Evolutionary conservation across 225 moss, liverwort and hornwort species (phyloP), one percentile per base, ranked within the genome.

Genomic region (Bryoerythrophyllum caledonicum): DNA sequence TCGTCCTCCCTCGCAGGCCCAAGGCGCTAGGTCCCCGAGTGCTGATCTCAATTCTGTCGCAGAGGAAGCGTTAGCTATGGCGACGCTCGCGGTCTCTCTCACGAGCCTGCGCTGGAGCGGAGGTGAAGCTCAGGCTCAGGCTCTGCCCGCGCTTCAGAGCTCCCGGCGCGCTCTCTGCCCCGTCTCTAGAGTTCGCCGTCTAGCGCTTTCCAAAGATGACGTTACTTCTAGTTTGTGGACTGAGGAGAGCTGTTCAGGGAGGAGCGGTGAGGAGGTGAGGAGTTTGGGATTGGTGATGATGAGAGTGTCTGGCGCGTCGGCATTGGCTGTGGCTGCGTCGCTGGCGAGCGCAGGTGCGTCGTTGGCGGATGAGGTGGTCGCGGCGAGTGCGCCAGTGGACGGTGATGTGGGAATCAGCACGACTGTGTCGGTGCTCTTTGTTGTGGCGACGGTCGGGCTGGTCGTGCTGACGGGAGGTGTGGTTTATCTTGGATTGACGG

Each of bases 401-500:
- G 80, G 69, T 6, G 81, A 82, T 73, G 68, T 53, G 49, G 85
- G 85, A 56, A 84, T 78, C 3, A 87, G 76, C 74, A 76, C 65
- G 0, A 87, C 81, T 3, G 79, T 87, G 11, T 81, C 87, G 41
- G 35, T 53, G 6, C 87, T 87, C 38, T 87, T 87, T 21, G 67
- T 87, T 57, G 74, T 4, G 32, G 87, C 87, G 8, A 79, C 76
- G 7, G 1, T 87, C 32, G 87, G 84, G 51, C 28, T 87, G 24
- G 74, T 82, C 2, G 81, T 76, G 28, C 81, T 87, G 4, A 84
- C 84, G 8, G 6, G 66, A 28, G 87, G 87, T 13, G 84, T 87
- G 3, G 28, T 77, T 27, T 87, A 84, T 67, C 84, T 87, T 16
- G 81, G 30, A 24, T 76, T 87, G 67, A 0, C 79, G 63, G 87